Percentiles rank a stretch among this genome's conserved stretches.
Conservation (phyloP, 805 yeast genomes). For the Wickerhamomyces bovis region DNA sequence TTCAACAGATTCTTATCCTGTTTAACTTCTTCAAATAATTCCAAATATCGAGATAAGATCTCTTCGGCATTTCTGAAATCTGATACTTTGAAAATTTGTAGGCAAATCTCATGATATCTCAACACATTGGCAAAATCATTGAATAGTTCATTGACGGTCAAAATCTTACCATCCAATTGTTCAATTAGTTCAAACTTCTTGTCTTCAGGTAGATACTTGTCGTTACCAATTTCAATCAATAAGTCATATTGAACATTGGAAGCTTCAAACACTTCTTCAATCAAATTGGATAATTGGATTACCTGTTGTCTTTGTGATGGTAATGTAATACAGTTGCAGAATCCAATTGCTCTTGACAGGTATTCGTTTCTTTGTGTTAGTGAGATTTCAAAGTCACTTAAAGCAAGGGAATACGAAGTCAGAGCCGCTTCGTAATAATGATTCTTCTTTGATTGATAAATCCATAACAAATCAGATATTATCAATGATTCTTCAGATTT, state of each 20-base stretch:
- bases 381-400: slow-evolving; percentile 62
- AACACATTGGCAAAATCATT: slow-evolving; percentile 84
- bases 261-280: slow-evolving; percentile 78
- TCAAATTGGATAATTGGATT: slow-evolving; percentile 59
- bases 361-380: slow-evolving; percentile 78
- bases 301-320: slow-evolving; percentile 72
- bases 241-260: slow-evolving; percentile 71
- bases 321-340: slow-evolving; percentile 79
- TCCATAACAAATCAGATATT: slow-evolving; percentile 82
- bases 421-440: slow-evolving; percentile 80
- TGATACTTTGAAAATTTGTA: slow-evolving; percentile 72
- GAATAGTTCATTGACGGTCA: slow-evolving; percentile 71
- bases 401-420: slow-evolving; percentile 65
- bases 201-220: slow-evolving; percentile 41
- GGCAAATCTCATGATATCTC: slow-evolving; percentile 78
- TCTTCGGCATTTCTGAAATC: slow-evolving; percentile 84
- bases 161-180: slow-evolving; percentile 56
- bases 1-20: slow-evolving; percentile 16
- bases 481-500: slow-evolving; percentile 57
- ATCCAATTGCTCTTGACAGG: slow-evolving; percentile 87
- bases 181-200: slow-evolving; percentile 45
- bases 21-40: slow-evolving; percentile 42
- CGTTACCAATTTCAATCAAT: slow-evolving; percentile 40
- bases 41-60: slow-evolving; percentile 74
- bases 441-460: slow-evolving; percentile 78